These are phyloP conservation scores for Diaporthe citrichinensis DNA, from an alignment of 2,329 filamentous ascomycete genomes.

Conservation along the genomic window DNA sequence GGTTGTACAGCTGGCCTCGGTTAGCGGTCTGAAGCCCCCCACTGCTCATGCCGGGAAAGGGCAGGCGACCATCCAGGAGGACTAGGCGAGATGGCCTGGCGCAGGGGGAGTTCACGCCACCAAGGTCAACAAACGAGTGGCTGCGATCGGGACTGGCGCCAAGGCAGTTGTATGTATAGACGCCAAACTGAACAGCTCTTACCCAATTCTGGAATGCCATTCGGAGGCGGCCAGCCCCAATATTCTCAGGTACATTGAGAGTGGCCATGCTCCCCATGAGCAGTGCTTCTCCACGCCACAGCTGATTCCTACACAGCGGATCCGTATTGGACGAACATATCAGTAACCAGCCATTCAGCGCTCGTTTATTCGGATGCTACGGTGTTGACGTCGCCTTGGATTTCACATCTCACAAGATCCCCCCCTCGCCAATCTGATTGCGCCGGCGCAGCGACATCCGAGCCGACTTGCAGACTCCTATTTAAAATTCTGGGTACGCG, in stretches of 20 bases:
- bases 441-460: conserved; percentile 28
- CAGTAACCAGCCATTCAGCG: neutral
- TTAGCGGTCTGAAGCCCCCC: neutral
- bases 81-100: conserved; percentile 3
- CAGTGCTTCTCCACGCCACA: neutral
- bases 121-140: neutral
- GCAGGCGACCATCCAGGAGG: neutral
- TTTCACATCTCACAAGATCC: conserved; percentile 32
- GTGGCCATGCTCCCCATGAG: too few species aligned
- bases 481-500: neutral
- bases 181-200: neutral
- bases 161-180: neutral
- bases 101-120: conserved; percentile 9
- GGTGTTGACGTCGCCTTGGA: neutral
- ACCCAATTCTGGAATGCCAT: neutral
- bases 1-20: conserved; percentile 28
- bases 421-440: conserved; percentile 6
- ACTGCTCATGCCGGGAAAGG: neutral
- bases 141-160: neutral
- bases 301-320: neutral
- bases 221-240: neutral
- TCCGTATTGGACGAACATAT: neutral
- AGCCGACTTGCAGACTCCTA: neutral
- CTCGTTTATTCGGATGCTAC: conserved; percentile 2
- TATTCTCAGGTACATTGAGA: neutral